Evolutionary conservation across 805 yeast genomes (phyloP).

Genomic region (Priceomyces haplophilus): DNA sequence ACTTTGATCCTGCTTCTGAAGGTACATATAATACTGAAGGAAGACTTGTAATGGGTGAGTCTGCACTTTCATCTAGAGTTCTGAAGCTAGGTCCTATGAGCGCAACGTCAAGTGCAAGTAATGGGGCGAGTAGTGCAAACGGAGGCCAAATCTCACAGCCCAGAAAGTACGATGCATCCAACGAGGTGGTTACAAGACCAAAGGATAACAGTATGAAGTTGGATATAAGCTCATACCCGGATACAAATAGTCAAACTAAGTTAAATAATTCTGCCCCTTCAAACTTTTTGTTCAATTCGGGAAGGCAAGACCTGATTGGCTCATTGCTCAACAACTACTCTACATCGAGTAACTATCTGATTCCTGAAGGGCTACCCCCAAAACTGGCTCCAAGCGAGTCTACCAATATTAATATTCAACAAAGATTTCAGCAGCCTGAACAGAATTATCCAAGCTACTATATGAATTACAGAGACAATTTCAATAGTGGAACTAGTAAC

Average conservation of each 20-base stretch:
- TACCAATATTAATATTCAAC: constrained; percentile 1
- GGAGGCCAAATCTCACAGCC: not conserved
- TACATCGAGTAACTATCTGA: constrained; percentile 3
- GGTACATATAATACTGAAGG: not conserved
- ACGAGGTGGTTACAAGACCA: not conserved
- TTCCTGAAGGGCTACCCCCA: constrained; percentile 1
- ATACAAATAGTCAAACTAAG: not conserved
- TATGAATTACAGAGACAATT: constrained; percentile 16
- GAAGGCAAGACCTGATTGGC: constrained; percentile 29
- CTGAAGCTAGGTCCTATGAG: constrained; percentile 4
- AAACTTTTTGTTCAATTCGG: constrained; percentile 24
- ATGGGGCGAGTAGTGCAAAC: not conserved
- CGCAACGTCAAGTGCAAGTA: not conserved
- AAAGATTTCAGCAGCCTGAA: constrained; percentile 11
- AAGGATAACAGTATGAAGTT: constrained; percentile 2
- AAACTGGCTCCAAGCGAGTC: not conserved
- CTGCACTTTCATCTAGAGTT: constrained; percentile 12
- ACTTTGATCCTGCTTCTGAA: not conserved
- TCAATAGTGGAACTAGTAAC: not conserved
- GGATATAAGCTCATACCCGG: constrained; percentile 1
- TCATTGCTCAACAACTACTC: constrained; percentile 22
- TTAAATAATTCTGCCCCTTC: constrained; percentile 11
- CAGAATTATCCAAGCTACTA: constrained; percentile 17
- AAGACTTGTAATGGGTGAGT: constrained; percentile 13
- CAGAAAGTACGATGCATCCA: constrained; percentile 1